Conservation (phyloP, 2,329 filamentous ascomycete species). For the Fusarium dlaminii region DNA sequence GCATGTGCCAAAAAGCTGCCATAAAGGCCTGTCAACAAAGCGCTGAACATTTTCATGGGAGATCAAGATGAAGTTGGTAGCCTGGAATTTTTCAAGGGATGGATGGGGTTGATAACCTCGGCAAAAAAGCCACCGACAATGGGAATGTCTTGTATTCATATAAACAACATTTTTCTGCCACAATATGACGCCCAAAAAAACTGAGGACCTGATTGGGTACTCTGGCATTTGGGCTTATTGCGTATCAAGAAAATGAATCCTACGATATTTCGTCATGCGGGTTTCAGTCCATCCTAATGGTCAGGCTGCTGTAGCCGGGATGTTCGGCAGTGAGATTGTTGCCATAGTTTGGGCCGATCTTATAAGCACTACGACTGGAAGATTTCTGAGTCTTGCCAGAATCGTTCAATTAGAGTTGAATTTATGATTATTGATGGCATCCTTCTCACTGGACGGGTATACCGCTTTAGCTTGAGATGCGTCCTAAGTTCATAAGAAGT, state of each 20-base stretch:
- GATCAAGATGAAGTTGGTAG: background rate
- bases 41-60: background rate
- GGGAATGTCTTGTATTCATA: slow-evolving; percentile 13
- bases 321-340: background rate
- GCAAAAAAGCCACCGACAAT: slow-evolving; percentile 2
- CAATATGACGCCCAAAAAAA: background rate
- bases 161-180: background rate
- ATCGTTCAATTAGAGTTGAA: fast-evolving
- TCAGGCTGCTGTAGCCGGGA: background rate
- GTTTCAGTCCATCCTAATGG: background rate
- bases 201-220: background rate
- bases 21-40: background rate
- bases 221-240: background rate
- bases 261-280: background rate
- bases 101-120: background rate
- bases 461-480: background rate
- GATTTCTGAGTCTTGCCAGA: fast-evolving
- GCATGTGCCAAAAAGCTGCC: background rate
- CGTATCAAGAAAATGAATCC: background rate
- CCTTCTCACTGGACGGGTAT: background rate
- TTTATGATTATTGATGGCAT: fast-evolving
- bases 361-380: background rate
- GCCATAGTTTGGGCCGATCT: background rate
- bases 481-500: background rate
- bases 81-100: background rate